Evolutionary conservation across 1,284 basidiomycete genomes (phyloP).

Genomic region (Moesziomyces sp.): DNA sequence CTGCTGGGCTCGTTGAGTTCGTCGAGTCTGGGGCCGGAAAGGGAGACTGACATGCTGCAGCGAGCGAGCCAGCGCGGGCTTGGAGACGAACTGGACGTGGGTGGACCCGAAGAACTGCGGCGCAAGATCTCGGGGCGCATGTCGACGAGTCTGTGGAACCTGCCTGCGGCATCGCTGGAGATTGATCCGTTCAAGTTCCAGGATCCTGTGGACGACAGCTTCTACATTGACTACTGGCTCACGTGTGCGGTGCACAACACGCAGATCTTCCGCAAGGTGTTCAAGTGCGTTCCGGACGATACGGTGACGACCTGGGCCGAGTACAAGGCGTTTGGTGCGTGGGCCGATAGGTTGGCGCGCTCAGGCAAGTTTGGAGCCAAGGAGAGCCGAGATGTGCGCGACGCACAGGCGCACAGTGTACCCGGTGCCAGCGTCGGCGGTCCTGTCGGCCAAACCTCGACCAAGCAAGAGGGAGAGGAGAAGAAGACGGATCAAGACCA

Average conservation of each 20-base stretch:
- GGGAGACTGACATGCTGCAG: constrained; percentile 36
- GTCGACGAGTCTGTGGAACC: constrained; percentile 50
- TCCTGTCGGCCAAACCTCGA: constrained; percentile 17
- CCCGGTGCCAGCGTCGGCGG: constrained; percentile 48
- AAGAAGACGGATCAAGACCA: constrained; percentile 3
- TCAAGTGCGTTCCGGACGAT: constrained; percentile 66
- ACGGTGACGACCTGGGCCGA: constrained; percentile 64
- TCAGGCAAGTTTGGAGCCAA: constrained; percentile 47
- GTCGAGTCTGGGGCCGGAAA: constrained; percentile 23
- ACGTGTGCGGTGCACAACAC: constrained; percentile 64
- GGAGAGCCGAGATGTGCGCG: constrained; percentile 22
- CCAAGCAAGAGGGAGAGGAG: constrained; percentile 5
- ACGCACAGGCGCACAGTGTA: constrained; percentile 45
- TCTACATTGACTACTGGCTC: constrained; percentile 62
- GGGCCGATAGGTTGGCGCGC: constrained; percentile 51
- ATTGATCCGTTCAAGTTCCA: constrained; percentile 54
- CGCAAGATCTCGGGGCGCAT: constrained; percentile 41
- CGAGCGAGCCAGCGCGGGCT: constrained; percentile 24
- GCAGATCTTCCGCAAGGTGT: constrained; percentile 64
- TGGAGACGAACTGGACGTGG: constrained; percentile 10
- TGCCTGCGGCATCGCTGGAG: constrained; percentile 38
- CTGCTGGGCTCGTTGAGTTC: constrained; percentile 29
- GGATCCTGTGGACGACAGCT: constrained; percentile 56
- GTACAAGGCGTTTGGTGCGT: constrained; percentile 60
- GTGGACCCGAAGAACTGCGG: constrained; percentile 22